Evolutionary conservation across 2,329 filamentous ascomycete genomes (phyloP).

Genomic region (Bipolaris cookei): DNA sequence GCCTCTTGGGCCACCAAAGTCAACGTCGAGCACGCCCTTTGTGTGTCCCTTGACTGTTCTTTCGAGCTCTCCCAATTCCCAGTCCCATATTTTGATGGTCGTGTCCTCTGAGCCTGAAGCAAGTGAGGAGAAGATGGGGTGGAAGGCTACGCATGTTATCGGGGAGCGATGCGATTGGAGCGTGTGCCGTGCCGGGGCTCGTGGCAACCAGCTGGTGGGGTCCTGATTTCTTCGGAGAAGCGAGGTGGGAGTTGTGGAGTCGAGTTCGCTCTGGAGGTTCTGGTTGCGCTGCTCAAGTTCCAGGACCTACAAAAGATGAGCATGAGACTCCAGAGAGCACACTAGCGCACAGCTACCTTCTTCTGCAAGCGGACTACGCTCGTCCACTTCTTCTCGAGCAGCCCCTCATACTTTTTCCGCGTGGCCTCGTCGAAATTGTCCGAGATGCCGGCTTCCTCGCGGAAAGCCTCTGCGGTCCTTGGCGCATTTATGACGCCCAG

Average conservation of each 20-base stretch:
- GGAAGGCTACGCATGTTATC: slow-evolving; percentile 88
- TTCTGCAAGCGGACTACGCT: slow-evolving; percentile 93
- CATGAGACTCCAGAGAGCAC: background rate
- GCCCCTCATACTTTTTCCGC: slow-evolving; percentile 89
- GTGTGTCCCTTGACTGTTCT: slow-evolving; percentile 92
- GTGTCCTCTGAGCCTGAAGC: slow-evolving; percentile 91
- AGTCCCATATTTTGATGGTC: slow-evolving; percentile 97
- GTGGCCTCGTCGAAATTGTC: slow-evolving; percentile 79
- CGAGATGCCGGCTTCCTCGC: slow-evolving; percentile 76
- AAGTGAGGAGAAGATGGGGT: slow-evolving; percentile 87
- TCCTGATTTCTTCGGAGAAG: slow-evolving; percentile 82
- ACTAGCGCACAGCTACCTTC: slow-evolving; percentile 65
- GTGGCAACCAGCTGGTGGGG: slow-evolving; percentile 84
- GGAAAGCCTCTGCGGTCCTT: slow-evolving; percentile 72
- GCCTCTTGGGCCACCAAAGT: slow-evolving; percentile 85
- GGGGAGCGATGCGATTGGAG: slow-evolving; percentile 82
- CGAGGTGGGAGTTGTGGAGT: slow-evolving; percentile 80
- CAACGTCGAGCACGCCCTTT: slow-evolving; percentile 83
- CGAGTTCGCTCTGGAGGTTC: slow-evolving; percentile 79
- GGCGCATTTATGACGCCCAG: slow-evolving; percentile 74
- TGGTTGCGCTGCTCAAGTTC: slow-evolving; percentile 81
- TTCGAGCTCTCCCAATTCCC: slow-evolving; percentile 90
- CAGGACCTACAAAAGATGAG: slow-evolving; percentile 71
- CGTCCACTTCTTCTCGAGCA: slow-evolving; percentile 98
- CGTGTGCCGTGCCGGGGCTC: slow-evolving; percentile 78